Evolutionary conservation across 1,139 yeast species (phyloP).

Genomic region (Kodamaea sp.): DNA sequence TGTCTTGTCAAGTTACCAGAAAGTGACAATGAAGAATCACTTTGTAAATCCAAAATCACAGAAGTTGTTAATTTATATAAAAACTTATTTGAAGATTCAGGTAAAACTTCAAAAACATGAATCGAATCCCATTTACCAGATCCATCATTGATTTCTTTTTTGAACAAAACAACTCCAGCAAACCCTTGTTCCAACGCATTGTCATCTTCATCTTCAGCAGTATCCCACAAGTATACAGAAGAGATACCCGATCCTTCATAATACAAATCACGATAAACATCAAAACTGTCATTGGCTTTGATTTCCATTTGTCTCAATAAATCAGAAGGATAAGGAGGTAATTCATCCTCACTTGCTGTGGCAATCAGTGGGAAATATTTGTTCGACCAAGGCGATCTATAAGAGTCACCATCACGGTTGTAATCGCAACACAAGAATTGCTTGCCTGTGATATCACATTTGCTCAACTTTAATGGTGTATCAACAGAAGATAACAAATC

Average conservation of each 20-base stretch:
- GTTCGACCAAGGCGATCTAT: conserved; percentile 89
- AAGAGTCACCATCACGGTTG: conserved; percentile 91
- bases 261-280: conserved; percentile 86
- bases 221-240: conserved; percentile 91
- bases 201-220: conserved; percentile 41
- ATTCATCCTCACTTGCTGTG: conserved; percentile 44
- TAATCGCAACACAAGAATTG: conserved; percentile 85
- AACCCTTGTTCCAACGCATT: conserved; percentile 45
- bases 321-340: conserved; percentile 70
- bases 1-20: conserved; percentile 88
- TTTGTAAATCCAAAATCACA: conserved; percentile 68
- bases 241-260: conserved; percentile 88
- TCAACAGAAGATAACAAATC: conserved; percentile 86
- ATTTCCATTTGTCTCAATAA: conserved; percentile 70
- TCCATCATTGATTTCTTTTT: conserved; percentile 58
- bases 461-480: conserved; percentile 64
- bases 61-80: conserved; percentile 81
- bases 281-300: conserved; percentile 87
- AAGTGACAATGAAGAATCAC: conserved; percentile 44
- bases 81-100: conserved; percentile 45
- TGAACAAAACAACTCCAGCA: conserved; percentile 88
- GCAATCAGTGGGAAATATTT: conserved; percentile 61
- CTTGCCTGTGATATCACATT: conserved; percentile 60
- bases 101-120: conserved; percentile 81
- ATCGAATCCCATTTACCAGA: conserved; percentile 85